These are phyloP conservation scores for Tolypocladium ovalisporum DNA, from an alignment of 2,329 filamentous ascomycete genomes.

Conservation along the genomic window DNA sequence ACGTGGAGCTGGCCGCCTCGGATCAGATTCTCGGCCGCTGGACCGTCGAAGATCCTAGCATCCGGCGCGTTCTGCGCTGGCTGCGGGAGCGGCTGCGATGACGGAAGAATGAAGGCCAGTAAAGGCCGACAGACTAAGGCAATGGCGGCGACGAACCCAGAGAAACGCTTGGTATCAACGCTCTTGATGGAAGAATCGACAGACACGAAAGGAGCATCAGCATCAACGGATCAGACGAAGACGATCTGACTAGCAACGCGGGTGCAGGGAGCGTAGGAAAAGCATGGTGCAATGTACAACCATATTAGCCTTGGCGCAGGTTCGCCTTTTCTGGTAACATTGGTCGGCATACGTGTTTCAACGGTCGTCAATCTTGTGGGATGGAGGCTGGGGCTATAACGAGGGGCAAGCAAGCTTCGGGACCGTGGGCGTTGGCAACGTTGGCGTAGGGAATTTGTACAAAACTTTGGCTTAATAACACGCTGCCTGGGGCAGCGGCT, in stretches of 20 bases:
- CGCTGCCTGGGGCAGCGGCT: slow-evolving; percentile 5
- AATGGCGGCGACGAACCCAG: not conserved
- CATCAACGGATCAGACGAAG: not conserved
- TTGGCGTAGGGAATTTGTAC: not conserved
- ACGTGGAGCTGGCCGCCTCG: slow-evolving; percentile 40
- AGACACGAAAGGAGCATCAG: not conserved
- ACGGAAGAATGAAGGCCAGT: not conserved
- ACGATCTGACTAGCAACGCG: not conserved
- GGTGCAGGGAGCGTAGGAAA: not conserved
- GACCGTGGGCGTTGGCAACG: not conserved
- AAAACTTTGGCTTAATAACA: not conserved
- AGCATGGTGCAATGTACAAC: not conserved
- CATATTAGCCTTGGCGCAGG: not conserved
- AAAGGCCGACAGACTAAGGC: too few species aligned
- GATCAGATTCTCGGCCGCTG: slow-evolving; percentile 48
- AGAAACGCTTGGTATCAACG: not conserved
- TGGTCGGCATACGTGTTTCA: not conserved
- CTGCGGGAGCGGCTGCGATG: slow-evolving; percentile 26
- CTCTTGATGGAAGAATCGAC: not conserved
- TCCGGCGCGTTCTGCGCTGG: slow-evolving; percentile 48
- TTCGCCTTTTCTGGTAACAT: not conserved
- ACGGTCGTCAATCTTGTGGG: not conserved
- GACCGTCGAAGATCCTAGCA: slow-evolving; percentile 50
- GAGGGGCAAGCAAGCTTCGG: not conserved
- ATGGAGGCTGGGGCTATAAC: not conserved